Conservation (phyloP, 169 alveolate species). For the Plasmodium coatneyi region DNA sequence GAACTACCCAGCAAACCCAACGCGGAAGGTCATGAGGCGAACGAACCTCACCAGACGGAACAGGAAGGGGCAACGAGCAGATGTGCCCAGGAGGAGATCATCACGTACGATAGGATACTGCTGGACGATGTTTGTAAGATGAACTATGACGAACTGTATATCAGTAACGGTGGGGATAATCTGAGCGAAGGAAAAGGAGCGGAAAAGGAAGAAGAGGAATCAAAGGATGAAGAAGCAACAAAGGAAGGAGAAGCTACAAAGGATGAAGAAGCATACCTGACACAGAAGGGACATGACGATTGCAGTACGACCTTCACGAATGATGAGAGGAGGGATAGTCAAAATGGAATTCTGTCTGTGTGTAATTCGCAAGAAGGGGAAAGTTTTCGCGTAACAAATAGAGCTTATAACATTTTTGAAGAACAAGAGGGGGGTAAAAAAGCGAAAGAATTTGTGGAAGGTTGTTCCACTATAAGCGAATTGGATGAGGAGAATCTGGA, state of each 20-base stretch:
- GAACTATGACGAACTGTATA: not conserved
- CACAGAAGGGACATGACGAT: not conserved
- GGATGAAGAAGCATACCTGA: not conserved
- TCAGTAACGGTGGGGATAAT: not conserved
- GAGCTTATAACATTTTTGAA: slow-evolving; percentile 32
- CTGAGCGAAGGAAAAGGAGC: not conserved
- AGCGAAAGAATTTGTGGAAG: not conserved
- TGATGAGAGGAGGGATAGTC: not conserved
- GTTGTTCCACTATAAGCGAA: not conserved
- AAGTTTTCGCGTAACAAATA: not conserved
- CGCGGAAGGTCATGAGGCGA: not conserved
- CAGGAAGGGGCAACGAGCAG: not conserved
- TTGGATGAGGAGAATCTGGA: not conserved
- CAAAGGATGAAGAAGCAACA: not conserved
- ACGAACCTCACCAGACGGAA: not conserved
- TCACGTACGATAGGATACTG: not conserved
- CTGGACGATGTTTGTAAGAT: not conserved
- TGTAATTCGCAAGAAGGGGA: not conserved
- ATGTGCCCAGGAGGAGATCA: not conserved
- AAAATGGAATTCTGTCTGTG: not conserved
- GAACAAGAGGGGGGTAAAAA: slow-evolving; percentile 1
- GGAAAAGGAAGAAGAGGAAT: not conserved
- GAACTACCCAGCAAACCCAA: not conserved
- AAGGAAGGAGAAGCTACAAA: not conserved
- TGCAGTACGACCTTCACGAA: not conserved